Percentiles rank a stretch among this genome's conserved stretches.
Conservation (phyloP, 2,329 filamentous ascomycete species). For the Arthroderma sp. region DNA sequence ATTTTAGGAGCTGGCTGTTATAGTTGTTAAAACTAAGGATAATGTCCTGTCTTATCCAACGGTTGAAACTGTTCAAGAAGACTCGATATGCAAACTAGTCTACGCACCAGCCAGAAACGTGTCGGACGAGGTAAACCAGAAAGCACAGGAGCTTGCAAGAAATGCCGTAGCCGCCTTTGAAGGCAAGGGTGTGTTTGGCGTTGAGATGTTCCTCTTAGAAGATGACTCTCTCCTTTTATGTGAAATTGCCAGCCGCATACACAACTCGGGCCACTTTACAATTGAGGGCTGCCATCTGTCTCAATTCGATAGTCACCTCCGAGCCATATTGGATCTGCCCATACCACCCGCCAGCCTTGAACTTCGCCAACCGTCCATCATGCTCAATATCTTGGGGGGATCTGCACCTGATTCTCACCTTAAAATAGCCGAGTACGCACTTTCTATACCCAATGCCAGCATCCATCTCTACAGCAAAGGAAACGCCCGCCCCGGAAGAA, state of each 20-base stretch:
- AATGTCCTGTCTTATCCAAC: slow-evolving; percentile 64
- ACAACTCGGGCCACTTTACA: slow-evolving; percentile 91
- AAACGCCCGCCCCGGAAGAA: slow-evolving; percentile 69
- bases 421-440: slow-evolving; percentile 42
- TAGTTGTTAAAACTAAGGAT: slow-evolving; percentile 84
- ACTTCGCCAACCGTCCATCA: slow-evolving; percentile 36
- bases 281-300: slow-evolving; percentile 85
- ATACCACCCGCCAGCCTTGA: slow-evolving; percentile 38
- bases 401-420: slow-evolving; percentile 49
- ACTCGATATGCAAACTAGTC: slow-evolving; percentile 87
- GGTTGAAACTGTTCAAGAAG: slow-evolving; percentile 89
- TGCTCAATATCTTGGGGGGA: slow-evolving; percentile 46
- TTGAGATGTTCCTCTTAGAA: slow-evolving; percentile 82
- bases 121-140: slow-evolving; percentile 43
- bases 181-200: slow-evolving; percentile 87
- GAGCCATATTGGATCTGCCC: slow-evolving; percentile 64
- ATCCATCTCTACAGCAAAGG: slow-evolving; percentile 89
- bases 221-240: slow-evolving; percentile 66
- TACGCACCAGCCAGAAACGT: slow-evolving; percentile 72
- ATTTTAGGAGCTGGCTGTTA: slow-evolving; percentile 64
- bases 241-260: slow-evolving; percentile 69
- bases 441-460: slow-evolving; percentile 44
- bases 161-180: slow-evolving; percentile 67
- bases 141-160: slow-evolving; percentile 63
- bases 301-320: slow-evolving; percentile 83